These are phyloP conservation scores for Pestalotiopsis sp. DNA, from an alignment of 2,329 filamentous ascomycete species.

Conservation along the genomic window DNA sequence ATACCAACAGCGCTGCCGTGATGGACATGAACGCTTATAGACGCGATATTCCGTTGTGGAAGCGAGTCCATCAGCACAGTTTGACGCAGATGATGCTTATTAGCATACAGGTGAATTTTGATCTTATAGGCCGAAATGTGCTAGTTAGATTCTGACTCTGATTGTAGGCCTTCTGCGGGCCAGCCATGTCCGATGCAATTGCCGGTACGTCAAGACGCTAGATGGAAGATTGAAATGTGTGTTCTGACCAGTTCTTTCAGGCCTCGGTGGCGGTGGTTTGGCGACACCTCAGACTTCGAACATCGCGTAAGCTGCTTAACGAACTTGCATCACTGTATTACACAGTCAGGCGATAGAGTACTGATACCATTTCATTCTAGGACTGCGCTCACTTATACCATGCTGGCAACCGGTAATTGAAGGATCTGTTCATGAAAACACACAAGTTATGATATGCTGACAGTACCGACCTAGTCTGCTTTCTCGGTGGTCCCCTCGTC, in stretches of 20 bases:
- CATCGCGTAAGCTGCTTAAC: conserved; percentile 34
- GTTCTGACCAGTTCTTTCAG: conserved; percentile 19
- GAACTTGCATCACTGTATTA: neutral
- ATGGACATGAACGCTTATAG: conserved; percentile 39
- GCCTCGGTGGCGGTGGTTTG: conserved; percentile 46
- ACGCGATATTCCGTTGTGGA: conserved; percentile 39
- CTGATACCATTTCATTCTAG: conserved; percentile 1
- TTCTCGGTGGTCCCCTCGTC: conserved; percentile 45
- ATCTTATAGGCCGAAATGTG: neutral
- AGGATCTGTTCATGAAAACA: too few species aligned
- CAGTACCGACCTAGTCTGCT: conserved; percentile 31
- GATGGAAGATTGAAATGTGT: too few species aligned
- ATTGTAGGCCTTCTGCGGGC: conserved; percentile 8
- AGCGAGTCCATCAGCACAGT: conserved; percentile 47
- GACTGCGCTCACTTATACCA: conserved; percentile 28
- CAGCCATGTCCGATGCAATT: conserved; percentile 43
- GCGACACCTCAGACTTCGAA: conserved; percentile 46
- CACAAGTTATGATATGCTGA: too few species aligned
- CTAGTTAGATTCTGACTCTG: neutral
- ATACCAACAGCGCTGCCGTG: conserved; percentile 19
- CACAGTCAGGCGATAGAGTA: neutral
- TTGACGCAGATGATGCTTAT: conserved; percentile 52
- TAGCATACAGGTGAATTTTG: conserved; percentile 46
- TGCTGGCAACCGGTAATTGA: conserved; percentile 34
- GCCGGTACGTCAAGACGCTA: too few species aligned